Percentiles rank a stretch among this genome's conserved stretches.
Evolutionary conservation across 1,284 basidiomycete genomes (phyloP).

Genomic region (Waitea zeae): DNA sequence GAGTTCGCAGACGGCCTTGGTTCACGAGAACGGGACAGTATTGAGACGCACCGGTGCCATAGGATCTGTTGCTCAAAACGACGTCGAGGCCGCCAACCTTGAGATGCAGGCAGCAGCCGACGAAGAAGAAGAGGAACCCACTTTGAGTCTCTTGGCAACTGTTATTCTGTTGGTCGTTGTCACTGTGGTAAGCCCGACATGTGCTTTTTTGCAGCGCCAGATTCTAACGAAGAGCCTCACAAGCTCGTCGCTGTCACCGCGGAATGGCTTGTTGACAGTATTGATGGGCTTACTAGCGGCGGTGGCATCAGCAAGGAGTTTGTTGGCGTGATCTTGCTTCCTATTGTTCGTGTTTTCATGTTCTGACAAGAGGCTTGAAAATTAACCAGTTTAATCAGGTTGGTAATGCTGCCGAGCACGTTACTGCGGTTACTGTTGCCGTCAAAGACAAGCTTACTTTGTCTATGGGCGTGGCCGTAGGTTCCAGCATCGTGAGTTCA

Average conservation of each 20-base stretch:
- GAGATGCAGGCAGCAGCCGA: conserved; percentile 1
- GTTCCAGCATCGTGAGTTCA: conserved; percentile 22
- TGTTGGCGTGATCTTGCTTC: conserved; percentile 75
- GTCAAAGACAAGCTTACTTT: conserved; percentile 62
- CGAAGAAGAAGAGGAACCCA: conserved; percentile 23
- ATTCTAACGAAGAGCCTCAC: neutral
- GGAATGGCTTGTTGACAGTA: conserved; percentile 70
- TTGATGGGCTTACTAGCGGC: conserved; percentile 42
- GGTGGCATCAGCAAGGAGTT: conserved; percentile 55
- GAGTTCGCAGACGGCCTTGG: too few relatives aligned
- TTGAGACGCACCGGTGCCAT: neutral
- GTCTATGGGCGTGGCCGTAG: conserved; percentile 75
- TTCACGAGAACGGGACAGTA: too few relatives aligned
- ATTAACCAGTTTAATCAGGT: too few relatives aligned
- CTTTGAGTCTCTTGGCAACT: conserved; percentile 43
- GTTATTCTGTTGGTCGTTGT: conserved; percentile 38
- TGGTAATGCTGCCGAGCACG: conserved; percentile 23
- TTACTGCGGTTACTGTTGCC: conserved; percentile 72
- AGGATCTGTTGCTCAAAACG: neutral
- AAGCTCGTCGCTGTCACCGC: conserved; percentile 51
- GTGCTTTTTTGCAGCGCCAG: neutral
- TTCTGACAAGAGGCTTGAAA: too few relatives aligned
- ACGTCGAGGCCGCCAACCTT: neutral
- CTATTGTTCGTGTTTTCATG: too few relatives aligned
- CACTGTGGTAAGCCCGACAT: conserved; percentile 25